These are phyloP conservation scores for Mycena amicta DNA, from an alignment of 768 basidiomycete genomes.

Conservation along the genomic window DNA sequence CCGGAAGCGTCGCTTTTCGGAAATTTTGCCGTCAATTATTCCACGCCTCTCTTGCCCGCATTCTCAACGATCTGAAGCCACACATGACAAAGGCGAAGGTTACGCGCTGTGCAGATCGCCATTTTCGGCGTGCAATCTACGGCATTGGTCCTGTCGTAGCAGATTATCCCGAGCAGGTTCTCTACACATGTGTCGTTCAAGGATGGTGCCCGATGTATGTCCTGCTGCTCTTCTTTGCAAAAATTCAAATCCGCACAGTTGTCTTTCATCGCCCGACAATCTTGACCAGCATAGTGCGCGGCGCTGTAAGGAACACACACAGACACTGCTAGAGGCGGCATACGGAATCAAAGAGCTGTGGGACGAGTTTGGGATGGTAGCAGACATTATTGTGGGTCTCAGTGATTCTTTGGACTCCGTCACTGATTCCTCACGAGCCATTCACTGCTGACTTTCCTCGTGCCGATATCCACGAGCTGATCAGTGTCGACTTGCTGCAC, in stretches of 20 bases:
- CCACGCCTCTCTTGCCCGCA: constrained; percentile 20
- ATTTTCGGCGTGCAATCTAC: constrained; percentile 24
- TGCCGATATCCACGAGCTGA: constrained; percentile 36
- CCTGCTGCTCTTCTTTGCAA: not conserved
- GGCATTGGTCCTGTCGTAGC: constrained; percentile 27
- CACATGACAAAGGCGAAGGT: constrained; percentile 23
- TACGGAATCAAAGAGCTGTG: constrained; percentile 24
- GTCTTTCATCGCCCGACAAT: not conserved
- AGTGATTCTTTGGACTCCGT: no score
- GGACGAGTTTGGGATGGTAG: constrained; percentile 25
- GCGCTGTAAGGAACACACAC: constrained; percentile 22
- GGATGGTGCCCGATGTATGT: constrained; percentile 31
- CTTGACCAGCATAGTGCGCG: not conserved
- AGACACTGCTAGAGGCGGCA: constrained; percentile 13
- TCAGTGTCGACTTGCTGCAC: constrained; percentile 37
- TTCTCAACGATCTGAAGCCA: constrained; percentile 17
- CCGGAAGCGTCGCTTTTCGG: constrained; percentile 9
- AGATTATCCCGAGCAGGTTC: constrained; percentile 33
- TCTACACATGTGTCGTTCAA: constrained; percentile 23
- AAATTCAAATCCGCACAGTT: not conserved
- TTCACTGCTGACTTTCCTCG: constrained; percentile 37
- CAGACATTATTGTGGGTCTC: constrained; percentile 23
- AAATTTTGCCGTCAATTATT: constrained; percentile 27
- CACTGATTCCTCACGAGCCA: constrained; percentile 26
- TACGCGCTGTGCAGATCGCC: constrained; percentile 21